Evolutionary conservation across 768 basidiomycete genomes (phyloP), one percentile per base, ranked within the genome.

Genomic region (Leucosporidium scottii): DNA sequence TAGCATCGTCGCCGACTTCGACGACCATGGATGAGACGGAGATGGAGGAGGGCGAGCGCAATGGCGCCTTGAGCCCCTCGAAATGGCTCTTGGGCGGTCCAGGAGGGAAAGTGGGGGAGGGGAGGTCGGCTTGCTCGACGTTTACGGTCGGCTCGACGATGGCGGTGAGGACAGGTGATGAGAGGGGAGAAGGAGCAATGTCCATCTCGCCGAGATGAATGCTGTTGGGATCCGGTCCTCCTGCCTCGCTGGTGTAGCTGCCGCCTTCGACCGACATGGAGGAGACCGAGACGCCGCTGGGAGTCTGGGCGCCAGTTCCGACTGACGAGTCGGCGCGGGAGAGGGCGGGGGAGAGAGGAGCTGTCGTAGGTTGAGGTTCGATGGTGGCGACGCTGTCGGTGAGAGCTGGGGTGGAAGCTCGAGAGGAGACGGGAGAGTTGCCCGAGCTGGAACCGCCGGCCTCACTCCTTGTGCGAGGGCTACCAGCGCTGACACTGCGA

Each of bases 221-320:
- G 28, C 55, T 58, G 28, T 28, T 47, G 21, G 53, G 21, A 9
- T 44, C 39, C 10, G 39, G 39, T 44, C 39, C 62, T 20, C 62
- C 62, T 31, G 53, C 25, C 12, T 64, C 69, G 55, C 58, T 63
- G 36, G 53, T 51, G n/a, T 64, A 20, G 50, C 64, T 66, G 10
- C 69, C 69, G 3, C 65, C 67, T 56, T 67, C 70, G 66, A 71
- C 70, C 31, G 30, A 31, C 66, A 67, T 67, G 9, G 63, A 65
- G 18, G 66, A 67, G 31, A 67, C 61, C 10, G 70, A 71, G 28
- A 65, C 54, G 28, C 63, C 60, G 34, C 63, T 63, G 20, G 62
- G 69, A 23, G 69, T 64, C 36, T 62, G 62, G 17, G 62, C 30
- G 27, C 44, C 69, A 10, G 53, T 34, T 21, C 55, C 31, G 31